Evolutionary conservation across 2,329 filamentous ascomycete species (phyloP).

Genomic region (Juglanconis juglandina): DNA sequence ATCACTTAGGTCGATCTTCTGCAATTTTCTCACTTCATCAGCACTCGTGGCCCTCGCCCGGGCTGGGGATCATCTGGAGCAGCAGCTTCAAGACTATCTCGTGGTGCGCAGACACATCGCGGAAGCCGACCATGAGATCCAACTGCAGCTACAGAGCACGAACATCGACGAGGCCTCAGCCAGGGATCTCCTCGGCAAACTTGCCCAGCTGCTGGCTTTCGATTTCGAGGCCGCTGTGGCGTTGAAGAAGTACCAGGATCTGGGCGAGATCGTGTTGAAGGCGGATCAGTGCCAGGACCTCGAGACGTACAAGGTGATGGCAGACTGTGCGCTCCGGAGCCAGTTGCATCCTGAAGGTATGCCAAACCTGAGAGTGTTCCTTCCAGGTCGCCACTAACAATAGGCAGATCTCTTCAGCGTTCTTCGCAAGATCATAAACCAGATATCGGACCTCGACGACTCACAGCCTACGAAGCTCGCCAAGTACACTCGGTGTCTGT

Average conservation of each 20-base stretch:
- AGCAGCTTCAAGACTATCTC: constrained; percentile 59
- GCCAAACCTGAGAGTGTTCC: constrained; percentile 1
- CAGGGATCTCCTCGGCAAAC: constrained; percentile 57
- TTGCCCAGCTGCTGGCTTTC: constrained; percentile 66
- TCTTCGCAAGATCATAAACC: constrained; percentile 67
- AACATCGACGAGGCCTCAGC: constrained; percentile 40
- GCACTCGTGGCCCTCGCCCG: constrained; percentile 51
- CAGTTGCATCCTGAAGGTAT: constrained; percentile 49
- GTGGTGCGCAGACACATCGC: constrained; percentile 57
- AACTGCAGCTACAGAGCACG: constrained; percentile 34
- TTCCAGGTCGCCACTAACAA: neutral
- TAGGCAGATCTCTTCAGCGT: constrained; percentile 46
- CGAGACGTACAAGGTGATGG: constrained; percentile 58
- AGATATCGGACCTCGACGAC: constrained; percentile 55
- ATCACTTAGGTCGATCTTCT: constrained; percentile 60
- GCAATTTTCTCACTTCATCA: constrained; percentile 63
- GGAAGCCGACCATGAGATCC: constrained; percentile 50
- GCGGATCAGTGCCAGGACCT: constrained; percentile 42
- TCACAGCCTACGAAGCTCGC: constrained; percentile 61
- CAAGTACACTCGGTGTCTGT: constrained; percentile 75
- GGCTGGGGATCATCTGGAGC: constrained; percentile 45
- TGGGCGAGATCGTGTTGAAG: constrained; percentile 57
- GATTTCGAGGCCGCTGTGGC: constrained; percentile 73
- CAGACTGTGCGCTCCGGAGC: constrained; percentile 59
- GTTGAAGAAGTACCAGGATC: constrained; percentile 64